These are phyloP conservation scores for Mortierella hygrophila DNA, from an alignment of 192 early-diverging fungal genomes.

Conservation along the genomic window DNA sequence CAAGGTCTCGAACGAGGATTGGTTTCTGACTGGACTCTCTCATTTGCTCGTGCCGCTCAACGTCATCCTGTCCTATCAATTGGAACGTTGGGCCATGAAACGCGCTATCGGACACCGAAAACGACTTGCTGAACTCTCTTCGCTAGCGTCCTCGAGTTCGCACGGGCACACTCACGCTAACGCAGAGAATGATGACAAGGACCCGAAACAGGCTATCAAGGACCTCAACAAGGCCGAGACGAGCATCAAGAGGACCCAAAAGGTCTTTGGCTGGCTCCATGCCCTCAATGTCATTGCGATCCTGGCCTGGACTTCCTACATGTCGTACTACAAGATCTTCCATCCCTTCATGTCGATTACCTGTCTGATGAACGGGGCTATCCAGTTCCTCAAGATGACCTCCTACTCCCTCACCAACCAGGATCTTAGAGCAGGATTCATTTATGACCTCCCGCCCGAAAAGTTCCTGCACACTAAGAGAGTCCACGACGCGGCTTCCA, in stretches of 20 bases:
- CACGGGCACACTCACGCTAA: neutral
- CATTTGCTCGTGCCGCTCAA: conserved; percentile 63
- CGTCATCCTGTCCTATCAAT: conserved; percentile 66
- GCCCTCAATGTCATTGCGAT: conserved; percentile 65
- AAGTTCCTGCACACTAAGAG: conserved; percentile 36
- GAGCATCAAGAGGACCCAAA: conserved; percentile 29
- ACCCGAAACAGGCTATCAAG: conserved; percentile 22
- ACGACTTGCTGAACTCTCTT: conserved; percentile 24
- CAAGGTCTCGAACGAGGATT: conserved; percentile 64
- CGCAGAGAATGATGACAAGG: conserved; percentile 15
- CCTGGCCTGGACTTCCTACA: conserved; percentile 69
- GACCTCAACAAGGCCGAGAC: conserved; percentile 28
- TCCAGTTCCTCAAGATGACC: conserved; percentile 86
- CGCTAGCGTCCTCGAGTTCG: neutral
- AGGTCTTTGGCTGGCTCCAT: conserved; percentile 58
- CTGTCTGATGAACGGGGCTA: conserved; percentile 70
- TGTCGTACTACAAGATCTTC: conserved; percentile 76
- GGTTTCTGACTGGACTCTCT: conserved; percentile 62
- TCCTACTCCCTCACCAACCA: conserved; percentile 84
- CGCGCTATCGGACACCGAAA: conserved; percentile 34
- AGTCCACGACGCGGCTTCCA: conserved; percentile 25
- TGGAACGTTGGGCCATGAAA: conserved; percentile 67
- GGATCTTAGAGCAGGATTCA: conserved; percentile 75
- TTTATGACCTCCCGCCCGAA: conserved; percentile 57
- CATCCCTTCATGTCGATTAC: conserved; percentile 76